These are phyloP conservation scores for Tilletia horrida DNA, from an alignment of 1,284 basidiomycete genomes.

Conservation along the genomic window DNA sequence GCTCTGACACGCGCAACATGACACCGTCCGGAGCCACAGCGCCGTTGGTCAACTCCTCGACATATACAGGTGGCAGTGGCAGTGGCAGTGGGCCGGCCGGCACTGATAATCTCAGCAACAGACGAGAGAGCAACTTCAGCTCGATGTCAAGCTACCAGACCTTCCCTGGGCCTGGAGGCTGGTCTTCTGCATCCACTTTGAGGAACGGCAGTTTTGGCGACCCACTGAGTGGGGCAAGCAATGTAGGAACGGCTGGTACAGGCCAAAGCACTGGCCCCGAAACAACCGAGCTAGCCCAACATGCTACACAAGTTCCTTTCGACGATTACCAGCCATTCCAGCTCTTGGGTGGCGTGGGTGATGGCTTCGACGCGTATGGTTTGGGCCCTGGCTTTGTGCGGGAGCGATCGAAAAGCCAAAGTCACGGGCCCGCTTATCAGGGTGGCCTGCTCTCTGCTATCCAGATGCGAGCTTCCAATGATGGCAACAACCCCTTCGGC, in stretches of 20 bases:
- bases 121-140: conserved; percentile 10
- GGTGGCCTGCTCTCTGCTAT: conserved; percentile 40
- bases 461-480: conserved; percentile 38
- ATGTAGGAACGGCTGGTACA: neutral
- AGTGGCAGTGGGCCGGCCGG: neutral
- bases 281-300: too few relatives aligned
- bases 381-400: neutral
- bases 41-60: too few relatives aligned
- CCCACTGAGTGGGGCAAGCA: neutral
- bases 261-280: too few relatives aligned
- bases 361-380: neutral
- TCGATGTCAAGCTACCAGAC: conserved; percentile 13
- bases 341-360: conserved; percentile 1
- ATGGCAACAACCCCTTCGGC: conserved; percentile 25
- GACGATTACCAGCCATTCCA: neutral
- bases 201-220: conserved; percentile 14
- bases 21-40: too few relatives aligned
- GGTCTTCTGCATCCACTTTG: conserved; percentile 9
- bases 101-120: neutral
- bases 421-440: conserved; percentile 30
- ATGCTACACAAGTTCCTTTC: neutral
- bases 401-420: conserved; percentile 23
- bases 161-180: conserved; percentile 4
- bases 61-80: conserved; percentile 1
- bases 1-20: too few relatives aligned